Conservation (phyloP, 768 basidiomycete genomes). For the Trametes sanguinea region DNA sequence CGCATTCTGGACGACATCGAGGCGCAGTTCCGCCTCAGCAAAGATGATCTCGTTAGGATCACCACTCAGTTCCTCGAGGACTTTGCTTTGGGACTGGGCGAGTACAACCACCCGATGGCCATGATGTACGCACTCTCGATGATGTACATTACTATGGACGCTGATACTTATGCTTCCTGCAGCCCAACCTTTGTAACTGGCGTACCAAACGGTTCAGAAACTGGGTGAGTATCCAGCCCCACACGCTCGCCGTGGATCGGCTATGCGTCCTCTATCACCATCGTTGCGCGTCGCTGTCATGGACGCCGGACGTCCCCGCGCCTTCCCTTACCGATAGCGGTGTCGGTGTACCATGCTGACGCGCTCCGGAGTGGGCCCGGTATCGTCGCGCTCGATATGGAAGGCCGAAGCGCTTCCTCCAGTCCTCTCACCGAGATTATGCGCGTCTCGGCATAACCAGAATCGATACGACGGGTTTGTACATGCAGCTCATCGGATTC, state of each 20-base stretch:
- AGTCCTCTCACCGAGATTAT: constrained; percentile 12
- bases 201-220: constrained; percentile 92
- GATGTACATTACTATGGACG: background rate
- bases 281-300: background rate
- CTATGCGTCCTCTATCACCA: background rate
- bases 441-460: constrained; percentile 11
- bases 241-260: background rate
- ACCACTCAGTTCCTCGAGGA: constrained; percentile 81
- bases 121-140: constrained; percentile 69
- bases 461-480: constrained; percentile 16
- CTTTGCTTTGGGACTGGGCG: constrained; percentile 68
- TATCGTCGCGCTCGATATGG: constrained; percentile 18
- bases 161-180: constrained; percentile 2
- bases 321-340: background rate
- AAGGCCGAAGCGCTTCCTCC: constrained; percentile 6
- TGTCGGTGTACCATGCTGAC: constrained; percentile 5
- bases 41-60: constrained; percentile 65
- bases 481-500: constrained; percentile 15
- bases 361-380: constrained; percentile 17
- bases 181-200: constrained; percentile 96
- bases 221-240: constrained; percentile 56
- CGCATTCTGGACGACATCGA: constrained; percentile 65
- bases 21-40: constrained; percentile 67
- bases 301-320: background rate
- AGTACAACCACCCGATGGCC: constrained; percentile 81